Evolutionary conservation across 208 protist species (phyloP), one percentile per base, ranked within the genome.

Genomic region (Leishmania lainsoni): DNA sequence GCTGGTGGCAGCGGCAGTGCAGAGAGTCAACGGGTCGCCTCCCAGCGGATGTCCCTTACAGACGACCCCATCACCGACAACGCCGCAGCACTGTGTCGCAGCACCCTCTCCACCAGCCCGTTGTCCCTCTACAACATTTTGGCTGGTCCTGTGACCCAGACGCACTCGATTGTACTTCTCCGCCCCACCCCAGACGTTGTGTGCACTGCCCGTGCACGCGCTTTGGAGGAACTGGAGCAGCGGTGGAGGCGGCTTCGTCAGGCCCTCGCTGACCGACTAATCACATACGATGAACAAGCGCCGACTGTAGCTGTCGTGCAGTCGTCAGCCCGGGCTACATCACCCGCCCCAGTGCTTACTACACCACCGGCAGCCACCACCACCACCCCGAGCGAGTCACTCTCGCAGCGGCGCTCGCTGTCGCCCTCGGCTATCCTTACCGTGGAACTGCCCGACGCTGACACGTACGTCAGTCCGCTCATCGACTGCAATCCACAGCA

Each of bases 91-190:
- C 68, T 87, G 35, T 83, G 82, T 48, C 73, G 80, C 66, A 89
- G 84, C 74, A 89, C 88, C 42, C 85, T 93, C 71, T 85, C 86
- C 17, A 86, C 89, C 45, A 80, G 51, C 63, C 92, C 92, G 17
- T 87, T 90, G 26, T 74, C 87, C 29, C 26, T 85, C 48, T 76
- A 83, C 73, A 78, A 82, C 51, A 79, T 95, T 35, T 81, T 93
- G 22, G 88, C 85, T 0, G 89, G 89, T 10, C 87, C 88, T 35
- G 88, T 90, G 45, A 90, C 83, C 72, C 87, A 93, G 54, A 90
- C 88, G 17, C 83, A 82, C 17, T 80, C 79, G 17, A 80, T 92
- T 61, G 86, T 95, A 29, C 86, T 92, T 80, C 83, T 95, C 1
- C 89, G 92, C 5, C 88, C 90, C 12, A 87, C 79, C 5, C 29